Evolutionary conservation across 2,329 filamentous ascomycete genomes (phyloP).

Genomic region (Fusarium gaditjirri): DNA sequence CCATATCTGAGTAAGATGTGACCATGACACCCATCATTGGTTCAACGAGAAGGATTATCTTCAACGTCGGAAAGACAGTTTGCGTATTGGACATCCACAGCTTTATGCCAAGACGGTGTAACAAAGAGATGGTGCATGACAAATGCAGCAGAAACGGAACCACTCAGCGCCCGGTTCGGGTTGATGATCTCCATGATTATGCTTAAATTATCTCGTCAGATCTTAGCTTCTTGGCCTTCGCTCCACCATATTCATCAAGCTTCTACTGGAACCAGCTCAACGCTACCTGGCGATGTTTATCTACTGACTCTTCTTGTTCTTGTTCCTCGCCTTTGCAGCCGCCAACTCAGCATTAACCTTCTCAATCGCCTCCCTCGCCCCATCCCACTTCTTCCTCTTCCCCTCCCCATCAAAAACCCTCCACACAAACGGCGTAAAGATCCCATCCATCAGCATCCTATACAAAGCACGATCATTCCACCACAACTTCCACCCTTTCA

Average conservation of each 20-base stretch:
- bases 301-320: conserved; percentile 26
- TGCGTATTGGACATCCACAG: not conserved
- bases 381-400: conserved; percentile 53
- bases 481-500: conserved; percentile 56
- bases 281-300: too few species aligned
- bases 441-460: conserved; percentile 51
- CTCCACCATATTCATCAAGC: not conserved
- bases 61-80: not conserved
- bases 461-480: conserved; percentile 52
- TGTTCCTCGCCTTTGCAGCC: conserved; percentile 7
- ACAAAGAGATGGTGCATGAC: conserved; percentile 22
- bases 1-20: not conserved
- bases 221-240: not conserved
- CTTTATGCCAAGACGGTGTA: conserved; percentile 26
- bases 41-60: not conserved
- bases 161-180: not conserved
- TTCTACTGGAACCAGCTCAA: not conserved
- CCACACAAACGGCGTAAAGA: conserved; percentile 55
- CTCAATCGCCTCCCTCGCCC: conserved; percentile 51
- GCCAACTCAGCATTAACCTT: conserved; percentile 42
- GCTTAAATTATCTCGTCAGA: conserved; percentile 4
- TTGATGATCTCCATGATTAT: not conserved
- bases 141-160: conserved; percentile 18
- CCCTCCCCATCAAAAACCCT: conserved; percentile 55
- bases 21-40: accelerated